Base-by-base conservation (phyloP, 768 basidiomycete genomes). In the Russula virescens region DNA sequence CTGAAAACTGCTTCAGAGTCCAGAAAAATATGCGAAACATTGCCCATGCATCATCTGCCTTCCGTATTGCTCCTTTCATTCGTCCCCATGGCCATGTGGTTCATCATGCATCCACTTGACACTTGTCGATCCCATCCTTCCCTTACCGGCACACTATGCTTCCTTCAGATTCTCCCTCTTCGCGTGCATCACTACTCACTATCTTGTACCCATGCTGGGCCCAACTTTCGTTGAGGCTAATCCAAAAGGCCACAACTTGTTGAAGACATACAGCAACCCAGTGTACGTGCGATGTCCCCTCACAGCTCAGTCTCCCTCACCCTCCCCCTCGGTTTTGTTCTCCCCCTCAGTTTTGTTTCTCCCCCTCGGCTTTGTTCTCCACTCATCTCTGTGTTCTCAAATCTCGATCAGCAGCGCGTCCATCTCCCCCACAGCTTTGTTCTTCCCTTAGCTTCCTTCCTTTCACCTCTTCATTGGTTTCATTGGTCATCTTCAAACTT, bases 141-240 rank as follows among this genome's bases (percentile, higher is more conserved):
- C 83, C 2, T 75, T 92, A 14, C 89, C 89, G 2, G 84, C 84
- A 0, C 75, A 97, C 23, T 87, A 90, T 69, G 84, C 84, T 1
- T 91, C 88, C 16, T 66, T 94, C 53, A 95, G 95, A 0, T 87
- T 96, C 74, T 87, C 91, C 1, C 73, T 96, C 53, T 79, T 94
- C 64, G 92, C 94, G 0, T 87, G 95, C 61, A 70, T 92, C 13
- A 83, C 84, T 2, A 86, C 90, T 1, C 70, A 91, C 14, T 84
- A 86, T 69, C 80, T 93, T 46, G 81, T 98, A 35, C 96, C 95
- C n/a, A 81, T 83, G 0, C 80, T 99, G 16, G 90, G 89, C 0
- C 84, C 85, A 0, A 81, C 83, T 0, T 96, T 98, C 71, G 77
- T 93, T 25, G 82, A 80, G 47, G 92, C 92, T 2, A 86, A 89